phyloP scores from a whole-genome alignment of 1,139 yeast genomes.

The Sugiyamaella novakii region DNA sequence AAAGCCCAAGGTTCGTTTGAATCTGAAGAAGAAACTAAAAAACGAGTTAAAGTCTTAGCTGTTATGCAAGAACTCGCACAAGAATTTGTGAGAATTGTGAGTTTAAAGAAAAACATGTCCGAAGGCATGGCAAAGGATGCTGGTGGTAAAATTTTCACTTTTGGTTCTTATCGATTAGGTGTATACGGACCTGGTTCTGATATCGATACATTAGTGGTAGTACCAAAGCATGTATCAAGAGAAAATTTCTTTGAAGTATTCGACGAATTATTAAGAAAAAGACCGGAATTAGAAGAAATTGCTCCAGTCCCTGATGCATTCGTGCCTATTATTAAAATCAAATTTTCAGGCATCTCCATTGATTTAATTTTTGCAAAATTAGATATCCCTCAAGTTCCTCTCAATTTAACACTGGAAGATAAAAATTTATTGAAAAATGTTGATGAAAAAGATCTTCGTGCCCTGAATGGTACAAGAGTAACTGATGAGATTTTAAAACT shows the following conservation, averaged over 20 bases:
- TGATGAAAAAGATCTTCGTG: constrained; percentile 86
- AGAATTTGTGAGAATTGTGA: constrained; percentile 81
- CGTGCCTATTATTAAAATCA: constrained; percentile 91
- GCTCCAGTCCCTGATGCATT: constrained; percentile 94
- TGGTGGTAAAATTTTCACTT: constrained; percentile 94
- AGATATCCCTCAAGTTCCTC: constrained; percentile 80
- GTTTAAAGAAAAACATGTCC: constrained; percentile 82
- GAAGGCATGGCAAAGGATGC: constrained; percentile 98
- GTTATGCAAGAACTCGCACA: constrained; percentile 70
- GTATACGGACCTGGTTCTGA: constrained; percentile 98
- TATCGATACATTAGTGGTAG: constrained; percentile 93
- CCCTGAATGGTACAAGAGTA: constrained; percentile 94
- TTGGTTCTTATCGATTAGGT: constrained; percentile 91
- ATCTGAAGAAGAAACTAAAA: constrained; percentile 74
- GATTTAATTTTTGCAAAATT: constrained; percentile 85
- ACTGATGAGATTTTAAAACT: constrained; percentile 88
- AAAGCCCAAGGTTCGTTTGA: constrained; percentile 90
- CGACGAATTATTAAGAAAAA: constrained; percentile 60
- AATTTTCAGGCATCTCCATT: constrained; percentile 84
- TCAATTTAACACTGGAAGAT: constrained; percentile 72
- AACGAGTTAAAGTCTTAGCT: constrained; percentile 71
- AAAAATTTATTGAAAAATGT: constrained; percentile 80
- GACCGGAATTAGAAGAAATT: constrained; percentile 85
- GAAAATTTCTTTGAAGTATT: constrained; percentile 86
- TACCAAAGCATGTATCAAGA: constrained; percentile 91